Base-by-base conservation (phyloP, 306 rosid species). In the Malus sylvestris region DNA sequence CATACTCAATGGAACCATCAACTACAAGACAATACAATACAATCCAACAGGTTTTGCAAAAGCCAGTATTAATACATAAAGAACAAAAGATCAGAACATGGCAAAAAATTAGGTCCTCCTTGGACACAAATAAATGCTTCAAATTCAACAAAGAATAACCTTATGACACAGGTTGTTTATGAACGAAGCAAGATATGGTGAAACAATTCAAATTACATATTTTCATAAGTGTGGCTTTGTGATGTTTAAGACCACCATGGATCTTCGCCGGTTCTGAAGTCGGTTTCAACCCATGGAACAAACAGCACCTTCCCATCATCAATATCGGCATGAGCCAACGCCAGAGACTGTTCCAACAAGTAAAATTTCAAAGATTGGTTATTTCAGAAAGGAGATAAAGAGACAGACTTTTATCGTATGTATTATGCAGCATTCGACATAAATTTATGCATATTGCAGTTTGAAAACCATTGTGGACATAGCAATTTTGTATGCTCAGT, bases 201-300 rank as follows among this genome's bases (percentile, higher is more conserved):
- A 44, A 74, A 44, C n/a, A 46, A 8, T 62, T 22, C 46, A 45
- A 45, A 62, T 74, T 62, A 45, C 49, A 45, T 32, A 30, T 30
- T 44, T 23, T 62, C 29, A 45, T 74, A 6, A 38, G 51, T 10
- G 68, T 61, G 52, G 62, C 69, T 10, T 67, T 27, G 58, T 23
- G 67, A 38, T 49, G 71, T 79, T 82, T 75, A 92, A 80, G 97
- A 60, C 97, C 97, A 92, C 96, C 97, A 92, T 79, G 97, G 97
- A 83, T 76, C 81, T 0, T 87, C 96, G 52, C 93, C 97, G 49
- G 96, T 92, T 89, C 97, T 92, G 87, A 92, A 92, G 74, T 92
- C 97, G 1, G 97, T 92, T 89, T 92, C 97, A 55, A 85, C 88
- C 97, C 97, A 92, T n/a, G 92, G 97, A 61, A 92, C 97, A 77